Conservation (phyloP, 371 early-diverging fungal genomes). For the Thermomucor indicae-seudaticae region DNA sequence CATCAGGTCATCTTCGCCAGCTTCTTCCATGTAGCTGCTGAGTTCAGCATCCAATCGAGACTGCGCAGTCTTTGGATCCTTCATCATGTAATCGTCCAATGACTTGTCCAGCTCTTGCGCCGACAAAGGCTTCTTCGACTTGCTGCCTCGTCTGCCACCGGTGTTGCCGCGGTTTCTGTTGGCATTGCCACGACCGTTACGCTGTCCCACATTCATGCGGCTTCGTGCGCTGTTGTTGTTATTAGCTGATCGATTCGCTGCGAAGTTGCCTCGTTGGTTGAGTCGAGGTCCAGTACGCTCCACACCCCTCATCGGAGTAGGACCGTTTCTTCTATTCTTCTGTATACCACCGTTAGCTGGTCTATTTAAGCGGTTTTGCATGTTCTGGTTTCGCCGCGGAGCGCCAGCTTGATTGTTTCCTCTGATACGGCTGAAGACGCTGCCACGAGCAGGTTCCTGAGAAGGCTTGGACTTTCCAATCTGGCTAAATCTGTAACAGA, state of each 20-base stretch:
- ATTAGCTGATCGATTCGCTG: background rate
- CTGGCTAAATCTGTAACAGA: constrained; percentile 20
- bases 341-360: constrained; percentile 20
- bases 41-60: constrained; percentile 42
- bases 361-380: constrained; percentile 35
- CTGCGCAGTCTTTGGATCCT: constrained; percentile 44
- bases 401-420: constrained; percentile 2
- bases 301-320: constrained; percentile 14
- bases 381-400: constrained; percentile 12
- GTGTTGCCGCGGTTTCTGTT: background rate
- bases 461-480: constrained; percentile 7
- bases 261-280: background rate
- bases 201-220: background rate
- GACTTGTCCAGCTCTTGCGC: constrained; percentile 37
- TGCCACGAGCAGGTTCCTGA: constrained; percentile 3
- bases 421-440: constrained; percentile 36
- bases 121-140: constrained; percentile 18
- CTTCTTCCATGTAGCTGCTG: constrained; percentile 39
- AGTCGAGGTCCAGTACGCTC: constrained; percentile 6
- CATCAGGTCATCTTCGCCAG: constrained; percentile 12
- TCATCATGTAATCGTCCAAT: constrained; percentile 48
- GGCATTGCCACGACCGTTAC: background rate
- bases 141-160: constrained; percentile 5
- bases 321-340: constrained; percentile 12
- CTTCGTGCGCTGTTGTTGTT: background rate